These are phyloP conservation scores for Rhododendron henanense DNA, from an alignment of 148 eudicot genomes.

Conservation along the genomic window DNA sequence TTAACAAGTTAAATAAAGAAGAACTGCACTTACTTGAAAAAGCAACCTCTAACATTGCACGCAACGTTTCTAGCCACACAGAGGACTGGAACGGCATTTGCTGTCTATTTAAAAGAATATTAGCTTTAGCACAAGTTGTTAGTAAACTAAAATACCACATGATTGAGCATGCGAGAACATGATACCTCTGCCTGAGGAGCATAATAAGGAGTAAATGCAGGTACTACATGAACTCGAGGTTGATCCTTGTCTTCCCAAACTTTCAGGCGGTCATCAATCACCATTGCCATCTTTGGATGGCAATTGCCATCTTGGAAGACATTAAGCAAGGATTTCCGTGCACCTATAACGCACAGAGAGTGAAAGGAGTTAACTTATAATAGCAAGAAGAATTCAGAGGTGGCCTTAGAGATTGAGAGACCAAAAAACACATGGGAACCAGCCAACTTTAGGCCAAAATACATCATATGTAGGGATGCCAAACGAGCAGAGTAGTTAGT, in stretches of 20 bases:
- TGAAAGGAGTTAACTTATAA: not conserved
- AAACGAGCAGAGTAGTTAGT: not conserved
- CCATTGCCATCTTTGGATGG: constrained; percentile 98
- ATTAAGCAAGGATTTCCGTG: constrained; percentile 74
- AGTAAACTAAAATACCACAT: constrained; percentile 6
- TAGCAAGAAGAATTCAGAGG: not conserved
- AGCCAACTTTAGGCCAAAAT: not conserved
- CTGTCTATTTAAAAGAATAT: constrained; percentile 42
- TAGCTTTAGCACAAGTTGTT: constrained; percentile 7
- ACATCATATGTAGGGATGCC: not conserved
- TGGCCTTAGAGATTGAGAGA: not conserved
- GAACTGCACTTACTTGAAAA: constrained; percentile 67
- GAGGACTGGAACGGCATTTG: constrained; percentile 86
- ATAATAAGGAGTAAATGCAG: constrained; percentile 92
- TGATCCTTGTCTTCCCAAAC: constrained; percentile 99
- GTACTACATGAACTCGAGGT: constrained; percentile 93
- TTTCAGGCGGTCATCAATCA: constrained; percentile 87
- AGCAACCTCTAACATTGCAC: constrained; percentile 94
- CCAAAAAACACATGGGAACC: not conserved
- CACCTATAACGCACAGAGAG: constrained; percentile 35
- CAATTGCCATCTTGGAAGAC: constrained; percentile 82
- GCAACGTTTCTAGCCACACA: constrained; percentile 99
- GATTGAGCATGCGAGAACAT: not conserved
- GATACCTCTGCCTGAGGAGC: constrained; percentile 98
- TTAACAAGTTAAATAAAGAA: not conserved